Conservation (phyloP, 306 rosid species). For the Gynostemma pentaphyllum region DNA sequence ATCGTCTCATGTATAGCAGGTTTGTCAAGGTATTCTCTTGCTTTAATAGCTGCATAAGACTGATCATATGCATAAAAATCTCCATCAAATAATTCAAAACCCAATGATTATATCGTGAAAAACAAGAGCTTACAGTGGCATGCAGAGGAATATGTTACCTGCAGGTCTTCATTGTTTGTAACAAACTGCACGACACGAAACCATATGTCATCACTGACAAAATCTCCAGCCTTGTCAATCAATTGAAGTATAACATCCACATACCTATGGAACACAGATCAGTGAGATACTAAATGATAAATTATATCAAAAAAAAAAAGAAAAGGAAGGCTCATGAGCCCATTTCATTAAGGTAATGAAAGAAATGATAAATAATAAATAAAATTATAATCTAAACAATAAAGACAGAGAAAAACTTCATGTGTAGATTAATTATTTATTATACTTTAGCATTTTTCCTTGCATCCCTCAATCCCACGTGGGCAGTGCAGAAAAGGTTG, state of each 20-base stretch:
- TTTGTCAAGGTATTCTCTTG: slow-evolving; percentile 94
- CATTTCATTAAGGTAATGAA: too few relatives aligned
- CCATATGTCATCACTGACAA: slow-evolving; percentile 99
- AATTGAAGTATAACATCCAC: slow-evolving; percentile 97
- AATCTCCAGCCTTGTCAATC: slow-evolving; percentile 99
- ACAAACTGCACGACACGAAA: slow-evolving; percentile 99
- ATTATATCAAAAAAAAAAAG: too few relatives aligned
- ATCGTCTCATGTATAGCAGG: slow-evolving; percentile 98
- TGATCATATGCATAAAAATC: slow-evolving; percentile 39
- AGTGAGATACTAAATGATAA: slow-evolving; percentile 3
- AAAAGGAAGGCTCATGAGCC: too few relatives aligned
- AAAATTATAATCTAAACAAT: neutral
- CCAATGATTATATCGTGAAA: neutral
- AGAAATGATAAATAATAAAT: neutral
- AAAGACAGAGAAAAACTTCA: neutral
- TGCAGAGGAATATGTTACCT: slow-evolving; percentile 43
- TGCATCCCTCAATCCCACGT: too few relatives aligned
- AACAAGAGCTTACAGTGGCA: slow-evolving; percentile 17
- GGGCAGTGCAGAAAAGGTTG: too few relatives aligned
- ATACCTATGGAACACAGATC: slow-evolving; percentile 49
- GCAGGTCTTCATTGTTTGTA: slow-evolving; percentile 95
- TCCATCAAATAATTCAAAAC: slow-evolving; percentile 22
- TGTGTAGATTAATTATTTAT: too few relatives aligned
- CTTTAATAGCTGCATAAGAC: slow-evolving; percentile 97
- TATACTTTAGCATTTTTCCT: neutral